These are phyloP conservation scores for Nidularia pulvinata DNA, from an alignment of 768 basidiomycete species.

Conservation along the genomic window DNA sequence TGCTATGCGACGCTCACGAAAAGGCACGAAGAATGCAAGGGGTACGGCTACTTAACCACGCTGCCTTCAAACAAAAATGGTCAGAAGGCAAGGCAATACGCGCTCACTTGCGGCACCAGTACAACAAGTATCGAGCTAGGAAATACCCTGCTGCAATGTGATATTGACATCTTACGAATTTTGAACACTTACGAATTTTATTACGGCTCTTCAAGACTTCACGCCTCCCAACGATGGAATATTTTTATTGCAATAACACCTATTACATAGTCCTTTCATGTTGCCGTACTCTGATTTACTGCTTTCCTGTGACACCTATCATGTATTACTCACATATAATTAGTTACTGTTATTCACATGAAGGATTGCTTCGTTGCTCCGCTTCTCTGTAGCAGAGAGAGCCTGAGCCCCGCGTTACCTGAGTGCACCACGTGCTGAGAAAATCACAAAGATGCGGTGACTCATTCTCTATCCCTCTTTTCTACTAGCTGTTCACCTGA, in stretches of 20 bases:
- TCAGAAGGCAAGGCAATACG: conserved; percentile 30
- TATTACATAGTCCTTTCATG: conserved; percentile 86
- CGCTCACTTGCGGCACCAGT: conserved; percentile 26
- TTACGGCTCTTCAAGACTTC: background rate
- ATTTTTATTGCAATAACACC: conserved; percentile 32
- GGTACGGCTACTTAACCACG: conserved; percentile 15
- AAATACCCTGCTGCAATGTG: background rate
- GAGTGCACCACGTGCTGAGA: too few species aligned
- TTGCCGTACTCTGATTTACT: conserved; percentile 74
- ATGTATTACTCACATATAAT: background rate
- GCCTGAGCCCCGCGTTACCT: too few species aligned
- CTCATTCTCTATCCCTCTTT: background rate
- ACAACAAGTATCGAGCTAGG: conserved; percentile 10
- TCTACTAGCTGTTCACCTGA: too few species aligned
- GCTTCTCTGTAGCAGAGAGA: too few species aligned
- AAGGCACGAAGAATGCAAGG: conserved; percentile 8
- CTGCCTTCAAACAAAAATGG: conserved; percentile 28
- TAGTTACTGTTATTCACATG: too few species aligned
- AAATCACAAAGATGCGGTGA: background rate
- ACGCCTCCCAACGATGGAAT: background rate
- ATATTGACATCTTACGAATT: background rate
- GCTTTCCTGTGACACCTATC: conserved; percentile 46
- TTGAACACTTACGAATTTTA: background rate
- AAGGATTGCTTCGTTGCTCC: too few species aligned
- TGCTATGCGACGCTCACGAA: conserved; percentile 23